Base-by-base conservation (phyloP, 164 flowering plant species). In the Santalum album region DNA sequence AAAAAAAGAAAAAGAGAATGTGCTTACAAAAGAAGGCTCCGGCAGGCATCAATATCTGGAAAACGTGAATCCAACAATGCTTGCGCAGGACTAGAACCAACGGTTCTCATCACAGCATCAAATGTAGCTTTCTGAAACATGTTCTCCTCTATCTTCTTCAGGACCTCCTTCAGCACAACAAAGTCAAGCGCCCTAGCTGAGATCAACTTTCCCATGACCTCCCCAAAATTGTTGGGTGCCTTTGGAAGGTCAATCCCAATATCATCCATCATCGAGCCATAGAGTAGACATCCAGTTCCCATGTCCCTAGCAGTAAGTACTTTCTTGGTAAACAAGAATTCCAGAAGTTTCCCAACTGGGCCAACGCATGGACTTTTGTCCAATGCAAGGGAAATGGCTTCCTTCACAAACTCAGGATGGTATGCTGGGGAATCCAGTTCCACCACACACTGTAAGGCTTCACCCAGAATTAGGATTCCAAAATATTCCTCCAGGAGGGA, bases 401-500 rank as follows among this genome's bases (percentile, higher is more conserved):
- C 91, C 67, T 82, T 89, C 9, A 89, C 96, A 36, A 92, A 20
- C 64, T 92, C 87, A 0, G 83, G 74, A 61, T 86, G 72, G 66
- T 75, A 87, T 22, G 73, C 69, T 0, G 95, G 94, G 45, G 90
- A 65, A 35, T 82, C 80, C 34, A 92, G 74, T 62, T 92, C 99
- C 70, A 76, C 84, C 54, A 92, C 79, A 39, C 96, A 92, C 51
- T 70, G 78, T 19, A 85, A 46, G 0, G 99, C 99, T 65, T 92
- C 96, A 34, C 82, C 86, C 35, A 89, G 57, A 32, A 77, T 53
- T 32, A 61, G 66, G n/a, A 92, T 51, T 49, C 70, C 65, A 68
- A 89, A 89, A 61, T 86, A 92, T 56, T 92, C 99, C 72, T 85
- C 87, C 15, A 92, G 66, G 22, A 92, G 82, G 12, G 96, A 75